phyloP scores from a whole-genome alignment of 106 monocot genomes.

The Narthecium ossifragum region DNA sequence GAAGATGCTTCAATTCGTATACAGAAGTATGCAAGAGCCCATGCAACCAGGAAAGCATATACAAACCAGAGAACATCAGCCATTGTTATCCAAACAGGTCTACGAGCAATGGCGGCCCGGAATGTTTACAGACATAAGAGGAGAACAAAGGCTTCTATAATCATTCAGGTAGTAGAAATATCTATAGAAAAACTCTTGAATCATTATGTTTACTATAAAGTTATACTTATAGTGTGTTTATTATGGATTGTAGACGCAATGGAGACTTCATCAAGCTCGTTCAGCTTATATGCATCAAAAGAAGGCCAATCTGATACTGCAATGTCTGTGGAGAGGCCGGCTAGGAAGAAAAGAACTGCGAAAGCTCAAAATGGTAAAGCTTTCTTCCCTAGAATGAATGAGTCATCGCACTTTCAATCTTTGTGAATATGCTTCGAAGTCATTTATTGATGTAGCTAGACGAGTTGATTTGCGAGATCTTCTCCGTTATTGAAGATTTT shows the following conservation, averaged over 20 bases:
- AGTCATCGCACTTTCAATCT: too few species aligned
- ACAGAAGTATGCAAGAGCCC: constrained; percentile 72
- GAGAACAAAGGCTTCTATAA: constrained; percentile 74
- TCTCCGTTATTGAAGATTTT: too few species aligned
- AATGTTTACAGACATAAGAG: constrained; percentile 59
- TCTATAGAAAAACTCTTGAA: not conserved
- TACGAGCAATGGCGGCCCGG: constrained; percentile 85
- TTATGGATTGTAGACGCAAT: constrained; percentile 55
- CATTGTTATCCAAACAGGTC: constrained; percentile 69
- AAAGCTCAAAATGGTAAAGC: constrained; percentile 82
- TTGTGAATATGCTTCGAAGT: too few species aligned
- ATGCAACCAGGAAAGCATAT: constrained; percentile 42
- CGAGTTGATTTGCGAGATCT: too few species aligned
- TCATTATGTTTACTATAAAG: not conserved
- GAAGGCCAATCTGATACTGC: constrained; percentile 60
- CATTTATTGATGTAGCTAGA: too few species aligned
- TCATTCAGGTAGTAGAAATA: constrained; percentile 54
- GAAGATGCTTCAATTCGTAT: constrained; percentile 78
- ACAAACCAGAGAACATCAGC: constrained; percentile 34
- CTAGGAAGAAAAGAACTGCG: constrained; percentile 85
- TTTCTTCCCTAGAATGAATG: constrained; percentile 1
- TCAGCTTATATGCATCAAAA: constrained; percentile 54
- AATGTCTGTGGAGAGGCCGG: constrained; percentile 95
- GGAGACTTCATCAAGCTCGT: constrained; percentile 67
- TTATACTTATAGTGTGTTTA: not conserved